Evolutionary conservation across 331 rosid genomes (phyloP).

Genomic region (Phaseolus coccineus): DNA sequence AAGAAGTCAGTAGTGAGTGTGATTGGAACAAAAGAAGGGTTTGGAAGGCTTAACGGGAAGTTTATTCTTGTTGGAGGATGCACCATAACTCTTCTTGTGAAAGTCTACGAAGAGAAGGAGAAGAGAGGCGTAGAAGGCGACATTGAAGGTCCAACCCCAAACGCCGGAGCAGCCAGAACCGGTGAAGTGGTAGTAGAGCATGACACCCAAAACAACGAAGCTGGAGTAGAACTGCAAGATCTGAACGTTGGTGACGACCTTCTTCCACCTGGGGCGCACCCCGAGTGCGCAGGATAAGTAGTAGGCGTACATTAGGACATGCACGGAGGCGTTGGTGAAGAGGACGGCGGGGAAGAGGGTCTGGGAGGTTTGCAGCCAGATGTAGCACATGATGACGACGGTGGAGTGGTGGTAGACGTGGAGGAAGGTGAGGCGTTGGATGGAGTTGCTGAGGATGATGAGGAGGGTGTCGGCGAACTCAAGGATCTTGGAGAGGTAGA

Average conservation of each 20-base stretch:
- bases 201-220: conserved; percentile 56
- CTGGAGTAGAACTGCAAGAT: conserved; percentile 72
- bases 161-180: conserved; percentile 74
- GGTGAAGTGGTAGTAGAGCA: conserved; percentile 61
- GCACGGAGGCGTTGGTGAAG: conserved; percentile 67
- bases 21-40: not conserved
- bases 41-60: not conserved
- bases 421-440: conserved; percentile 76
- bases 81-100: conserved; percentile 65
- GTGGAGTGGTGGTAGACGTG: conserved; percentile 89
- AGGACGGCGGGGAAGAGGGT: conserved; percentile 75
- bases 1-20: not conserved
- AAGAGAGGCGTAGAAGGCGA: conserved; percentile 68
- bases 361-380: conserved; percentile 70
- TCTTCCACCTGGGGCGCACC: conserved; percentile 77
- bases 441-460: conserved; percentile 66
- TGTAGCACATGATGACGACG: conserved; percentile 72
- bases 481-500: conserved; percentile 84
- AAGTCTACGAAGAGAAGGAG: conserved; percentile 67
- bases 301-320: conserved; percentile 84
- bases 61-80: not conserved
- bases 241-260: conserved; percentile 68
- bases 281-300: conserved; percentile 72
- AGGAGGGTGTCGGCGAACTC: conserved; percentile 78
- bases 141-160: conserved; percentile 79